These are phyloP conservation scores for Nicotiana knightiana DNA, from an alignment of 257 asterid genomes.

Conservation along the genomic window DNA sequence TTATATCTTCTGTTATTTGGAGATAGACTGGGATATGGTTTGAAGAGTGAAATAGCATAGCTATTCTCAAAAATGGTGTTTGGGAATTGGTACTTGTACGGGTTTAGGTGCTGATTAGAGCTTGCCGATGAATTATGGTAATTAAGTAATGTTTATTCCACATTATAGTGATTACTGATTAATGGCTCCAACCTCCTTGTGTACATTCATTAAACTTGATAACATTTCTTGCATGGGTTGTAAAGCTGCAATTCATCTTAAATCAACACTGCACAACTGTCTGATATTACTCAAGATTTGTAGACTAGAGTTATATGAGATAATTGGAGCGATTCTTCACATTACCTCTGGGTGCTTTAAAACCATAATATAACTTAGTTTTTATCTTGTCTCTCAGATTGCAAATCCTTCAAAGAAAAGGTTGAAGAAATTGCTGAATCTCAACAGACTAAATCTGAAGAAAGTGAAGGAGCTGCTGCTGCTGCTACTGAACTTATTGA, in stretches of 20 bases:
- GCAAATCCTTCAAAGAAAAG: constrained; percentile 68
- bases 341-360: background rate
- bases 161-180: background rate
- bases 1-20: too few species aligned
- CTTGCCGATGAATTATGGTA: background rate
- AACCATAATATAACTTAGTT: background rate
- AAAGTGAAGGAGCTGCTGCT: constrained; percentile 39
- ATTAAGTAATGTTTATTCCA: background rate
- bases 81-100: background rate
- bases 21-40: background rate
- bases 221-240: background rate
- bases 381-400: constrained; percentile 37
- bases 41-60: background rate
- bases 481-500: constrained; percentile 57
- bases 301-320: background rate
- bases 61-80: background rate
- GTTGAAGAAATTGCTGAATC: constrained; percentile 68
- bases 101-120: background rate
- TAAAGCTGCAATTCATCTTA: background rate
- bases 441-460: constrained; percentile 31
- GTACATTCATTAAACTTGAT: background rate
- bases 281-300: background rate
- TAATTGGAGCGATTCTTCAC: background rate
- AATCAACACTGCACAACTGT: background rate
- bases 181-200: background rate